A percentile compares a stretch with the other conserved stretches of the same genome.
These are phyloP conservation scores for Blastocystis sp. DNA, from an alignment of 352 stramenopile genomes.

Conservation along the genomic window DNA sequence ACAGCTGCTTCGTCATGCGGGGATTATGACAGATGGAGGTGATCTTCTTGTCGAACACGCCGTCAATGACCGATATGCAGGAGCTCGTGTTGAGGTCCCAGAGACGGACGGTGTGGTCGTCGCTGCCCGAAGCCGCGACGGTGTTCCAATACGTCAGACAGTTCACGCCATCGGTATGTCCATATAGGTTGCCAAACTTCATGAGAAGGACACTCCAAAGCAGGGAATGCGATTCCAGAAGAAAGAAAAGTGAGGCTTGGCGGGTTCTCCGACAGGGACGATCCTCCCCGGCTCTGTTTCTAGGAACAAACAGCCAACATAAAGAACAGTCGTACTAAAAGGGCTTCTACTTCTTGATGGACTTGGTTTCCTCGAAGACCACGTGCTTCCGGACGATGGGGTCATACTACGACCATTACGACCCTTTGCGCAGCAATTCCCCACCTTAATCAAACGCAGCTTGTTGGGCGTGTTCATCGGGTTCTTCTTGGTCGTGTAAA, in stretches of 20 bases:
- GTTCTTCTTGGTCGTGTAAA: conserved; percentile 69
- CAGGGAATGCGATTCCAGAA: no score
- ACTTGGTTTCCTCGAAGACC: conserved; percentile 70
- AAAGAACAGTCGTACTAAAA: neutral
- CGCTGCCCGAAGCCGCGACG: conserved; percentile 29
- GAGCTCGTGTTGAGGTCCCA: conserved; percentile 10
- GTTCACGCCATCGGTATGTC: conserved; percentile 34
- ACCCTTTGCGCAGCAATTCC: neutral
- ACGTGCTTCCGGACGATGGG: conserved; percentile 68
- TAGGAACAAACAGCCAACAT: neutral
- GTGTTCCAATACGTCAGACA: conserved; percentile 63
- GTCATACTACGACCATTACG: conserved; percentile 63
- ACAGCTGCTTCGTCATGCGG: conserved; percentile 14
- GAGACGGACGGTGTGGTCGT: conserved; percentile 42
- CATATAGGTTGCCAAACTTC: conserved; percentile 41
- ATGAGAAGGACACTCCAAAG: neutral
- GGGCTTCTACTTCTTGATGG: conserved; percentile 60
- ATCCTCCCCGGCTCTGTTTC: no score
- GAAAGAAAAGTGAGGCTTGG: no score
- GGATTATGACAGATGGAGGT: conserved; percentile 34
- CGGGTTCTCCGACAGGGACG: no score
- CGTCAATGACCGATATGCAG: neutral
- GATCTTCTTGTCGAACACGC: conserved; percentile 30
- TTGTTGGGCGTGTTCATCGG: conserved; percentile 68
- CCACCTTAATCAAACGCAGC: conserved; percentile 67